Evolutionary conservation across 176 grass and related monocot genomes (phyloP), one percentile per base, ranked within the genome.

Genomic region (Secale cereale): DNA sequence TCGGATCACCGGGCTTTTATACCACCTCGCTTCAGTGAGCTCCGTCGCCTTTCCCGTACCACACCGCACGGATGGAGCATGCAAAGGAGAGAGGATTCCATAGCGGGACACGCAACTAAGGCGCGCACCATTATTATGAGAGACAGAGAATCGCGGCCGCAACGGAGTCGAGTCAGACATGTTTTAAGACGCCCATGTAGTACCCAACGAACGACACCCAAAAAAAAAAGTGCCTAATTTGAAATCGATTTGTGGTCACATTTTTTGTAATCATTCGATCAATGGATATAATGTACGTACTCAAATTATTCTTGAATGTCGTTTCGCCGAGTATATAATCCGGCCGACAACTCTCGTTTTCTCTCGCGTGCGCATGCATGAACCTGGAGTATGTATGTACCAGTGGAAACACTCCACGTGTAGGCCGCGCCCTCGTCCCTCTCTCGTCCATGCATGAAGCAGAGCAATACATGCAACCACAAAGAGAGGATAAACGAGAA

Each of bases 61-160:
- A 30, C 77, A 91, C 68, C 85, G 39, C 77, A 91, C 70, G 85
- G 61, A 84, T 77, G 85, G 39, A 13, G 29, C 65, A 22, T 70
- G 8, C 79, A 90, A 76, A 80, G 60, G 3, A 40, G 37, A 60
- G 43, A 46, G 81, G 83, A 81, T 70, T 69, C 20, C 69, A 26
- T 50, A 9, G 73, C 11, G 16, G 46, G 16, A 61, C 85, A 65
- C 77, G 85, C 89, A 80, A 69, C n/a, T 25, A 46, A 70, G 36
- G 0, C 35, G 43, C 32, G 15, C 3, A 7, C 62, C 68, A 67
- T 87, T 39, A 84, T 70, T 37, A n/a, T 0, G n/a, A 22, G 65
- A 46, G 46, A 10, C 11, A 2, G 48, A 75, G 50, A 81, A 80
- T 77, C 81, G 32, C 27, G 10, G 59, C 85, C 36, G 14, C 77